phyloP scores from a whole-genome alignment of 2,329 filamentous ascomycete genomes.

The Penicillium sp. region DNA sequence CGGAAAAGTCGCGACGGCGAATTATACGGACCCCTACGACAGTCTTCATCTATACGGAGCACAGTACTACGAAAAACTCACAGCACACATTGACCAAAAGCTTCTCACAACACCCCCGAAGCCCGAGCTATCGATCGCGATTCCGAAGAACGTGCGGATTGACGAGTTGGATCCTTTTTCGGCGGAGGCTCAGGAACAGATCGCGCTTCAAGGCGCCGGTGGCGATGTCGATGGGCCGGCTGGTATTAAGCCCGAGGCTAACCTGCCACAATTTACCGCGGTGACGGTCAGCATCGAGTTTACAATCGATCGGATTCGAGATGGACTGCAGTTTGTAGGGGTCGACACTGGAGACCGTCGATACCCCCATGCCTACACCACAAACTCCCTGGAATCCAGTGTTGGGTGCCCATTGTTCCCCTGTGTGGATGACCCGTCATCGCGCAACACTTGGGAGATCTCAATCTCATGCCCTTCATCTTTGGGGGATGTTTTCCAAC shows the following conservation, averaged over 20 bases:
- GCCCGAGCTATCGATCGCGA: slow-evolving; percentile 57
- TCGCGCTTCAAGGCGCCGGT: slow-evolving; percentile 40
- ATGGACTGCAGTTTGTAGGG: slow-evolving; percentile 90
- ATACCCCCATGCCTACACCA: slow-evolving; percentile 90
- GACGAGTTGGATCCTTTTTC: slow-evolving; percentile 58
- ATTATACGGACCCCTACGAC: slow-evolving; percentile 44
- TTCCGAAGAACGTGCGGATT: slow-evolving; percentile 62
- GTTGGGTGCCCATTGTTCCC: slow-evolving; percentile 85
- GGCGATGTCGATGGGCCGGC: slow-evolving; percentile 39
- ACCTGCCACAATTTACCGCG: slow-evolving; percentile 54
- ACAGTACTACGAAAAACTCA: slow-evolving; percentile 74
- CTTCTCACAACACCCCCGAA: slow-evolving; percentile 52
- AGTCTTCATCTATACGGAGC: slow-evolving; percentile 56
- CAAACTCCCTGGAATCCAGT: slow-evolving; percentile 73
- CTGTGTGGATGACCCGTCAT: slow-evolving; percentile 81
- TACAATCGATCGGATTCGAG: slow-evolving; percentile 68
- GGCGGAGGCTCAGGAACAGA: slow-evolving; percentile 48
- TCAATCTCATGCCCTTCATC: slow-evolving; percentile 83
- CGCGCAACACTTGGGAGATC: slow-evolving; percentile 82
- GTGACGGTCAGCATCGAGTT: slow-evolving; percentile 73
- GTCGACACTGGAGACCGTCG: slow-evolving; percentile 73
- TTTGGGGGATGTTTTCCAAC: slow-evolving; percentile 68
- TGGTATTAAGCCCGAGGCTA: slow-evolving; percentile 38
- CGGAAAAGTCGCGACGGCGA: slow-evolving; percentile 39
- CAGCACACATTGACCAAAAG: slow-evolving; percentile 61